Evolutionary conservation across 1,284 basidiomycete genomes (phyloP).

Genomic region (Gymnopus androsaceus): DNA sequence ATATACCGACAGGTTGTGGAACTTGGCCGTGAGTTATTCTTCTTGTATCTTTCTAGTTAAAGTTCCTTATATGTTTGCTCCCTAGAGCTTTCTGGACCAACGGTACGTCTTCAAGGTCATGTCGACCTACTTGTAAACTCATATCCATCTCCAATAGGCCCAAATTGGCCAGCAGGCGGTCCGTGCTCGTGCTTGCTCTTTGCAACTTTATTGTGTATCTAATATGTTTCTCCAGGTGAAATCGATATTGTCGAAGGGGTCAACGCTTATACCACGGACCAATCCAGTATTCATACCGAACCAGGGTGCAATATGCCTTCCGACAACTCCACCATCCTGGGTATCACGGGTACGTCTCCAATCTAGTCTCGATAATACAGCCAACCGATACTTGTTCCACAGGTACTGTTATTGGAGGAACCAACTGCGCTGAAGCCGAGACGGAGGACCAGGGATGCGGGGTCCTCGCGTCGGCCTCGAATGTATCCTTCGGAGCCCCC

Average conservation of each 20-base stretch:
- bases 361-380: no score
- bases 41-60: not conserved
- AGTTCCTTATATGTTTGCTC: constrained; percentile 4
- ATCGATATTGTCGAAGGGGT: constrained; percentile 85
- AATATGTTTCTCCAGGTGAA: constrained; percentile 28
- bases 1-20: constrained; percentile 90
- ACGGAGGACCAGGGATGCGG: constrained; percentile 76
- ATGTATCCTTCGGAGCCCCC: constrained; percentile 61
- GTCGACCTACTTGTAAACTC: not conserved
- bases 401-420: constrained; percentile 65
- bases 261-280: constrained; percentile 77
- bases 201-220: not conserved
- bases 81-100: constrained; percentile 51
- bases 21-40: constrained; percentile 68
- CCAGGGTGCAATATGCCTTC: constrained; percentile 68
- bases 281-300: constrained; percentile 78
- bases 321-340: constrained; percentile 47
- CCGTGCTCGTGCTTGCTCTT: constrained; percentile 32
- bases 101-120: constrained; percentile 24
- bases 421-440: constrained; percentile 66
- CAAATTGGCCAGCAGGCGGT: constrained; percentile 63
- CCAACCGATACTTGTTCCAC: no score
- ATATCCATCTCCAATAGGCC: constrained; percentile 34
- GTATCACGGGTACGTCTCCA: no score
- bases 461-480: constrained; percentile 49